Evolutionary conservation across 495 filamentous ascomycete genomes (phyloP).

Genomic region (Hypoxylon intermedium): DNA sequence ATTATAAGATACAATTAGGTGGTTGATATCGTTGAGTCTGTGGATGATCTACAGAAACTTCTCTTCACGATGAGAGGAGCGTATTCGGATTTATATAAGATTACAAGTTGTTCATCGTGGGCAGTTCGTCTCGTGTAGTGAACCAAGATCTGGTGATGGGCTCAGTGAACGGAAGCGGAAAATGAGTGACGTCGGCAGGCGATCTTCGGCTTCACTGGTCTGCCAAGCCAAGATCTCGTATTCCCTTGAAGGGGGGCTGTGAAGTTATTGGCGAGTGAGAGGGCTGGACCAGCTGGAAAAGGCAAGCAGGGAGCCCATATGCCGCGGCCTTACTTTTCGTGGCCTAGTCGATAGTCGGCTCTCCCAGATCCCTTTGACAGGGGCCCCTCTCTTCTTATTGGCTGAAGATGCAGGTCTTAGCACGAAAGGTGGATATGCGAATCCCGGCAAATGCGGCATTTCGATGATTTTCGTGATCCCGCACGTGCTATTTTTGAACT

Average conservation of each 20-base stretch:
- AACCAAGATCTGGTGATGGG: slow-evolving; percentile 31
- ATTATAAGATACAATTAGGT: neutral
- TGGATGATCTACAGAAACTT: slow-evolving; percentile 16
- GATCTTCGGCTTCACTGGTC: slow-evolving; percentile 25
- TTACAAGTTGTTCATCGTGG: slow-evolving; percentile 2
- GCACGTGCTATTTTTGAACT: slow-evolving; percentile 23
- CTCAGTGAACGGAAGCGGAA: slow-evolving; percentile 19
- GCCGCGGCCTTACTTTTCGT: slow-evolving; percentile 6
- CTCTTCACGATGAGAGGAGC: neutral
- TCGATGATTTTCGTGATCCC: slow-evolving; percentile 20
- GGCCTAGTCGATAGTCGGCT: slow-evolving; percentile 3
- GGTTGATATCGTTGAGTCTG: neutral
- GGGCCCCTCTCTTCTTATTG: slow-evolving; percentile 7
- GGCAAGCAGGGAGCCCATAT: slow-evolving; percentile 20
- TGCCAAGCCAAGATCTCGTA: slow-evolving; percentile 42
- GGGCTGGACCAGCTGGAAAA: slow-evolving; percentile 17
- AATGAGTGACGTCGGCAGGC: slow-evolving; percentile 31
- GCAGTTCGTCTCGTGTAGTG: slow-evolving; percentile 25
- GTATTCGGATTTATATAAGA: slow-evolving; percentile 25
- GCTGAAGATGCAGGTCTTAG: neutral
- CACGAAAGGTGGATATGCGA: slow-evolving; percentile 8
- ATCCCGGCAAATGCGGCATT: slow-evolving; percentile 14
- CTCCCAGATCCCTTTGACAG: neutral
- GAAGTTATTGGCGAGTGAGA: slow-evolving; percentile 10
- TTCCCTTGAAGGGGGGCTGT: slow-evolving; percentile 30